Conservation (phyloP, 1,139 yeast species). For the Zygosaccharomyces pseudobailii region DNA sequence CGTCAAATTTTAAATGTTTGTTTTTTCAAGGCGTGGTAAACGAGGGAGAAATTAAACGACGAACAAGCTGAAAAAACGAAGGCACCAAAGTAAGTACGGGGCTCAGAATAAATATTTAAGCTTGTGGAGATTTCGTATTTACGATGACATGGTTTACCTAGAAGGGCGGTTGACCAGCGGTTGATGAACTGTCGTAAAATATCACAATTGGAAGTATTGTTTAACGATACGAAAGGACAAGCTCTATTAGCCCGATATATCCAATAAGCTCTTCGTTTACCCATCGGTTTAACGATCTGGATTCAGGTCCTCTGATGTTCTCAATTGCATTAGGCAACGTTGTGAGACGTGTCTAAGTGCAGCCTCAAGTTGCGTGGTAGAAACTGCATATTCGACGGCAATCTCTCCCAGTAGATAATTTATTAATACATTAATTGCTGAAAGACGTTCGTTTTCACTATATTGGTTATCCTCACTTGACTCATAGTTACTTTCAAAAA, state of each 20-base stretch:
- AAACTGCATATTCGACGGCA: constrained; percentile 17
- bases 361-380: constrained; percentile 12
- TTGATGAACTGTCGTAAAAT: neutral
- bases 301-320: neutral
- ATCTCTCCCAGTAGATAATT: constrained; percentile 12
- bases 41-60: neutral
- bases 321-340: constrained; percentile 6
- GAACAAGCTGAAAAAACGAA: neutral
- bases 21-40: constrained; percentile 3
- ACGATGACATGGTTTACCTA: neutral
- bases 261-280: neutral
- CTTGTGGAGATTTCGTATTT: neutral
- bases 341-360: constrained; percentile 15
- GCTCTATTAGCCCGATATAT: neutral
- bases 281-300: neutral
- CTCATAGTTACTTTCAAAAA: constrained; percentile 6
- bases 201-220: neutral
- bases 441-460: constrained; percentile 5
- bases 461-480: constrained; percentile 5
- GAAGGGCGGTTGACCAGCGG: neutral
- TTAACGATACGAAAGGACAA: neutral
- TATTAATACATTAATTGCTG: constrained; percentile 16
- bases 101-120: neutral
- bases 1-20: neutral
- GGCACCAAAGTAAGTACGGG: no score